A percentile compares a stretch with the other conserved stretches of the same genome.
Evolutionary conservation across 23 red algal species (phyloP).

Genomic region (Gracilaria gracilis): DNA sequence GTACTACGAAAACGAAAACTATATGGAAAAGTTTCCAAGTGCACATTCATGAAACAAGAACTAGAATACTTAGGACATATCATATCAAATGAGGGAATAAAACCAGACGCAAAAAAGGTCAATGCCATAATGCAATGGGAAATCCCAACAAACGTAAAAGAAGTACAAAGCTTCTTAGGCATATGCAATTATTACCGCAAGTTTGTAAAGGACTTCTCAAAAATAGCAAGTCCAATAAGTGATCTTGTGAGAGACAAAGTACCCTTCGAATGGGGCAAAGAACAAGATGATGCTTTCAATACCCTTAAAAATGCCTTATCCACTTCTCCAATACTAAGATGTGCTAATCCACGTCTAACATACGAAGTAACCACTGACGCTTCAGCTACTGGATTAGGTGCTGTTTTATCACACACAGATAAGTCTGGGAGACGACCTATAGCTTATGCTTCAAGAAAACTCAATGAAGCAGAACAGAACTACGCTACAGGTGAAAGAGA

Average conservation of each 20-base stretch:
- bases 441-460: conserved; percentile 56
- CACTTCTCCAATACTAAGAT: conserved; percentile 15
- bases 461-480: conserved; percentile 20
- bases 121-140: conserved; percentile 40
- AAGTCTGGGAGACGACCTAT: conserved; percentile 14
- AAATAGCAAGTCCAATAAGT: conserved; percentile 25
- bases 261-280: not conserved
- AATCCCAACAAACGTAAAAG: conserved; percentile 6
- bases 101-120: conserved; percentile 28
- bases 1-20: conserved; percentile 30
- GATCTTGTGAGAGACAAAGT: conserved; percentile 12
- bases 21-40: conserved; percentile 23
- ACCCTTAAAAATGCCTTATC: conserved; percentile 11
- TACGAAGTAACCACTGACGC: conserved; percentile 33
- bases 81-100: not conserved
- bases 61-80: conserved; percentile 67
- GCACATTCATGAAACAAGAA: not conserved
- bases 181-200: conserved; percentile 44
- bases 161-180: conserved; percentile 52
- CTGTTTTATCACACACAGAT: conserved; percentile 35
- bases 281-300: not conserved
- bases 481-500: conserved; percentile 46
- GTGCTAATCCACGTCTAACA: conserved; percentile 1
- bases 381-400: conserved; percentile 17
- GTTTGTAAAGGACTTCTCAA: conserved; percentile 41